Evolutionary conservation across 805 yeast genomes (phyloP).

Genomic region (Clavispora vitiphila): DNA sequence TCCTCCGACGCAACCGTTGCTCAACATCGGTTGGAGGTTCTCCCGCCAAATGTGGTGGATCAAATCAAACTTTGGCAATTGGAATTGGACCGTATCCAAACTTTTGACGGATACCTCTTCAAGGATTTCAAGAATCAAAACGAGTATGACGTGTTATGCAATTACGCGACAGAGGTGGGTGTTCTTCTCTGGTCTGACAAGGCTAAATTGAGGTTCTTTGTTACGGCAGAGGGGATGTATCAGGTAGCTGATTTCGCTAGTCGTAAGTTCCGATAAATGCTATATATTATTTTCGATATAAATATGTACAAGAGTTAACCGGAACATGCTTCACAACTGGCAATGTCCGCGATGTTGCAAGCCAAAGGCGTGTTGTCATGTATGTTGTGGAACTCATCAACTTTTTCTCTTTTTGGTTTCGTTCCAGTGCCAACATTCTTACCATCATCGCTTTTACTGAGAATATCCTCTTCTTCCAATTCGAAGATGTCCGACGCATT

Average conservation of each 20-base stretch:
- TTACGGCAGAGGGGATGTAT: constrained; percentile 77
- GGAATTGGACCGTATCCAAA: constrained; percentile 86
- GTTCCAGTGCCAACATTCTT: neutral
- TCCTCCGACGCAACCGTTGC: constrained; percentile 25
- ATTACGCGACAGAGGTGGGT: constrained; percentile 87
- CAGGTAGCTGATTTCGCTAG: constrained; percentile 92
- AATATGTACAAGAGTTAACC: constrained; percentile 12
- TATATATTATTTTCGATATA: neutral
- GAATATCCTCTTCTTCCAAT: neutral
- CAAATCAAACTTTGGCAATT: constrained; percentile 95
- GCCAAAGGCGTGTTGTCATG: constrained; percentile 31
- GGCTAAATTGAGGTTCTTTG: constrained; percentile 68
- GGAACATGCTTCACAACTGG: constrained; percentile 21
- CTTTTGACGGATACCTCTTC: constrained; percentile 82
- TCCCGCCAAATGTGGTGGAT: constrained; percentile 96
- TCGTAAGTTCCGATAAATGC: constrained; percentile 35
- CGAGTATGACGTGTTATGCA: constrained; percentile 67
- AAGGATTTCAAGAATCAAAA: constrained; percentile 74
- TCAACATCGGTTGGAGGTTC: constrained; percentile 52
- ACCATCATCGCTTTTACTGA: neutral
- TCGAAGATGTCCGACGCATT: neutral
- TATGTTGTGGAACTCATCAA: constrained; percentile 19
- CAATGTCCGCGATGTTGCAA: constrained; percentile 25
- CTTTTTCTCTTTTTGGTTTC: neutral
- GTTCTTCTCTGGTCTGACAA: constrained; percentile 85